Percentiles rank a stretch among this genome's conserved stretches.
Conservation (phyloP, 352 stramenopile species). For the Phytopythium montanum region DNA sequence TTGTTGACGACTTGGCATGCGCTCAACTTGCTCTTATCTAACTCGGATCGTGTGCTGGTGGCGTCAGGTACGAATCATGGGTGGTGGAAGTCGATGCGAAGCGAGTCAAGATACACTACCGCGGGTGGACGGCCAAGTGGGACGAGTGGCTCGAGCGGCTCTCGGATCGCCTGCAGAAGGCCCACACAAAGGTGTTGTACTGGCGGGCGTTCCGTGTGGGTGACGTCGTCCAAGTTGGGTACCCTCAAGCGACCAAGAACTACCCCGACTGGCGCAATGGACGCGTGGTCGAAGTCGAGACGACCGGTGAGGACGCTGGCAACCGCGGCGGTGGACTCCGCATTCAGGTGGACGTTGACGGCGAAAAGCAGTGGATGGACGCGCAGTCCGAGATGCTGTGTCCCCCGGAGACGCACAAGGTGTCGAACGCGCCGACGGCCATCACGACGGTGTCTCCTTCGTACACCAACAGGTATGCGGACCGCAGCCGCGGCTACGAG, state of each 20-base stretch:
- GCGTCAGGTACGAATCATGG: slow-evolving; percentile 54
- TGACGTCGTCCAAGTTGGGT: slow-evolving; percentile 53
- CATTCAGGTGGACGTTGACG: slow-evolving; percentile 47
- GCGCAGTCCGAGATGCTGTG: slow-evolving; percentile 66
- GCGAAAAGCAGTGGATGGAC: slow-evolving; percentile 43
- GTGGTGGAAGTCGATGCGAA: slow-evolving; percentile 35
- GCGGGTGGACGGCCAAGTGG: slow-evolving; percentile 96
- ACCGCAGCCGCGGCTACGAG: slow-evolving; percentile 27
- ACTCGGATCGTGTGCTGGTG: not conserved
- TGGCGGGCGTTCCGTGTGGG: slow-evolving; percentile 63
- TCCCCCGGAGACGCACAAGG: slow-evolving; percentile 51
- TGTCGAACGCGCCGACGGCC: slow-evolving; percentile 26
- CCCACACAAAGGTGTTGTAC: slow-evolving; percentile 83
- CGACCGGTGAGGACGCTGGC: slow-evolving; percentile 7
- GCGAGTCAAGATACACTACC: slow-evolving; percentile 93
- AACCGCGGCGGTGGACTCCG: slow-evolving; percentile 19
- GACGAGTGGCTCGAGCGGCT: slow-evolving; percentile 94
- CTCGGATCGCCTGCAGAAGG: slow-evolving; percentile 86
- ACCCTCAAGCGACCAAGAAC: slow-evolving; percentile 20
- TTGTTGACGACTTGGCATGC: not conserved
- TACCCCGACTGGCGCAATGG: slow-evolving; percentile 66
- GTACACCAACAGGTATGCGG: slow-evolving; percentile 28
- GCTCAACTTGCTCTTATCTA: not conserved
- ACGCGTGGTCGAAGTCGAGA: slow-evolving; percentile 31
- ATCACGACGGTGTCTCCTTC: slow-evolving; percentile 13